Conservation (phyloP, 2,329 filamentous ascomycete genomes). For the Aspergillus cejpii region DNA sequence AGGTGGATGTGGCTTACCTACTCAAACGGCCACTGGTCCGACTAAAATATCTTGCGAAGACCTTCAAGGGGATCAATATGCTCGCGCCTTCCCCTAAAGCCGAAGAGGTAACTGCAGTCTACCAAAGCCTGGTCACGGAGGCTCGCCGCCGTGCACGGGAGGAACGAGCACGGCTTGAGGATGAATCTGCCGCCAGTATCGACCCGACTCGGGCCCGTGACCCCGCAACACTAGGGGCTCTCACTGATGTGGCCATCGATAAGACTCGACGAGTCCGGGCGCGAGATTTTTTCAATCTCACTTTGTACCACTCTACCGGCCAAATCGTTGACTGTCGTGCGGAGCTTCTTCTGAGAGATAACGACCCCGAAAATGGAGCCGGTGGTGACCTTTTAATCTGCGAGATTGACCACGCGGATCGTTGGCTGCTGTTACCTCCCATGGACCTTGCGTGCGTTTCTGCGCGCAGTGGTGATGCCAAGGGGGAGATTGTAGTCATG, state of each 20-base stretch:
- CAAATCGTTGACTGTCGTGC: conserved; percentile 84
- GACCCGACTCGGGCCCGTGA: conserved; percentile 76
- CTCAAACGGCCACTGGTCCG: conserved; percentile 82
- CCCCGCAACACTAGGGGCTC: conserved; percentile 64
- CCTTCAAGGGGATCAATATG: conserved; percentile 58
- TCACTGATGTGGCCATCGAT: conserved; percentile 66
- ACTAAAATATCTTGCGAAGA: conserved; percentile 79
- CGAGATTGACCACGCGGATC: conserved; percentile 69
- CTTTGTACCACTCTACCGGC: conserved; percentile 78
- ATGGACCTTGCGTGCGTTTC: conserved; percentile 68
- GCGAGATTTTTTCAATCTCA: conserved; percentile 82
- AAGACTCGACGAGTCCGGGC: conserved; percentile 75
- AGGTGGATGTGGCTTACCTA: conserved; percentile 88
- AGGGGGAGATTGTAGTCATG: conserved; percentile 76
- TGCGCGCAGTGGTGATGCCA: conserved; percentile 66
- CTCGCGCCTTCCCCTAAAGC: conserved; percentile 46
- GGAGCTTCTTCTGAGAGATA: conserved; percentile 80
- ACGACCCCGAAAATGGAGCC: conserved; percentile 58
- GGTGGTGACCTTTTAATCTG: conserved; percentile 85
- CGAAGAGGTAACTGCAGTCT: conserved; percentile 54
- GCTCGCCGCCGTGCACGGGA: conserved; percentile 68
- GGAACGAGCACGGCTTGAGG: conserved; percentile 66
- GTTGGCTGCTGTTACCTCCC: conserved; percentile 88
- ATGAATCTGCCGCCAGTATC: conserved; percentile 78
- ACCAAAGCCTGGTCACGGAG: conserved; percentile 67